Conservation (phyloP, 305 asterid species). For the Fraxinus nigra region DNA sequence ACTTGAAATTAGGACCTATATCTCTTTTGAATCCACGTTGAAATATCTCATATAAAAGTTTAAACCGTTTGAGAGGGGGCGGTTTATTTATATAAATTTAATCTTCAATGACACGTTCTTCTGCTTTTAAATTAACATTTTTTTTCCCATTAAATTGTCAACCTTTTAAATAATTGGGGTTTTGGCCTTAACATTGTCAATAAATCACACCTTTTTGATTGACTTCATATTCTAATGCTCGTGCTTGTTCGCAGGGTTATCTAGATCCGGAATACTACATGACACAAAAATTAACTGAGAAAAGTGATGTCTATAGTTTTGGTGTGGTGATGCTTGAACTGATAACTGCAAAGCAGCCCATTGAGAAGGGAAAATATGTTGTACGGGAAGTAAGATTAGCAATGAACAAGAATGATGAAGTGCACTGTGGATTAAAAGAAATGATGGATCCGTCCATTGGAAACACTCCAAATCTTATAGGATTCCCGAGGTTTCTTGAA, state of each 20-base stretch:
- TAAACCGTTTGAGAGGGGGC: not conserved
- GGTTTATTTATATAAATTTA: not conserved
- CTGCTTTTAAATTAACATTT: not conserved
- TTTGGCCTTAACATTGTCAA: not conserved
- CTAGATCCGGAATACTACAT: constrained; percentile 88
- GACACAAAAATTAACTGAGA: constrained; percentile 85
- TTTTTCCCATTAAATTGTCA: not conserved
- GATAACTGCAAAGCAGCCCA: constrained; percentile 74
- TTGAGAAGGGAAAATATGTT: constrained; percentile 79
- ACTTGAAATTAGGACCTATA: not conserved
- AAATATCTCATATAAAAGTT: not conserved
- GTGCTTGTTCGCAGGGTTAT: constrained; percentile 54
- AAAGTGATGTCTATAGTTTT: constrained; percentile 88
- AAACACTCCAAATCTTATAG: constrained; percentile 44
- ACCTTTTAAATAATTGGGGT: not conserved
- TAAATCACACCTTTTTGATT: not conserved
- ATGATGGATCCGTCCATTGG: constrained; percentile 66
- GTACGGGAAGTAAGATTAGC: constrained; percentile 65
- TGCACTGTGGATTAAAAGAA: constrained; percentile 50
- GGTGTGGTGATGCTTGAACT: constrained; percentile 95
- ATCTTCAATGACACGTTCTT: not conserved
- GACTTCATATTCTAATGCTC: not conserved
- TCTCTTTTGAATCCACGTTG: not conserved
- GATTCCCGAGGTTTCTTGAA: constrained; percentile 62
- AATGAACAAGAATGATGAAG: constrained; percentile 57